phyloP scores from a whole-genome alignment of 305 asterid genomes.

The Fraxinus floribunda region DNA sequence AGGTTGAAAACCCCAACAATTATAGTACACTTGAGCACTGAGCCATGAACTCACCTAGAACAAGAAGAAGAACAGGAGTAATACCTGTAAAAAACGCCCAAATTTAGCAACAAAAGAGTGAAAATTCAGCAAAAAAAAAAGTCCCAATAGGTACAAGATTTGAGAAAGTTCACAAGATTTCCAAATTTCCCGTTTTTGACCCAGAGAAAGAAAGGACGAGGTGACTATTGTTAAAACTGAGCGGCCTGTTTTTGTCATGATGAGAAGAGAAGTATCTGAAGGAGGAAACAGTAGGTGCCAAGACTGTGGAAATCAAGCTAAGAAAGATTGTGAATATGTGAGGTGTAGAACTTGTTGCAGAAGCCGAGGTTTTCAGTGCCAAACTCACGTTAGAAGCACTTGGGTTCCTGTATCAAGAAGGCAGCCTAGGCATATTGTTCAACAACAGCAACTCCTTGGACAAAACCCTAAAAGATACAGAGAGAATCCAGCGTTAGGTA shows the following conservation, averaged over 20 bases:
- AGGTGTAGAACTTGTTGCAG: conserved; percentile 84
- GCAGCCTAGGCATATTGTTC: conserved; percentile 45
- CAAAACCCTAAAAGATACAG: conserved; percentile 71
- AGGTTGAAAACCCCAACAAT: conserved; percentile 1
- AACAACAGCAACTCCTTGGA: conserved; percentile 25
- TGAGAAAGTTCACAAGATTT: background rate
- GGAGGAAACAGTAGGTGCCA: conserved; percentile 48
- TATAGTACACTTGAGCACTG: conserved; percentile 37
- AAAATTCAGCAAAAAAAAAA: background rate
- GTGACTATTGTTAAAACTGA: background rate
- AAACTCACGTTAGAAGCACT: conserved; percentile 78
- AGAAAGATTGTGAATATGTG: conserved; percentile 58
- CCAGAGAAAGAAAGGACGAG: conserved; percentile 11
- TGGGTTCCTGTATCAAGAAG: conserved; percentile 68
- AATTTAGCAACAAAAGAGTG: conserved; percentile 3
- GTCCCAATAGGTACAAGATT: background rate
- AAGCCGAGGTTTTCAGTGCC: conserved; percentile 71
- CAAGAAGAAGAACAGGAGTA: background rate
- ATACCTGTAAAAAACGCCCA: background rate
- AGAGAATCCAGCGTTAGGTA: conserved; percentile 47
- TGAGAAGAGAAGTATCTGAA: conserved; percentile 34
- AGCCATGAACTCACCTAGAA: conserved; percentile 33
- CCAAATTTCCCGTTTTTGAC: background rate
- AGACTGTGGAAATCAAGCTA: conserved; percentile 90
- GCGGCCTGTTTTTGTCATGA: conserved; percentile 13